Base-by-base conservation (phyloP, 208 protist genomes). In the Acanthamoeba castellanii region DNA sequence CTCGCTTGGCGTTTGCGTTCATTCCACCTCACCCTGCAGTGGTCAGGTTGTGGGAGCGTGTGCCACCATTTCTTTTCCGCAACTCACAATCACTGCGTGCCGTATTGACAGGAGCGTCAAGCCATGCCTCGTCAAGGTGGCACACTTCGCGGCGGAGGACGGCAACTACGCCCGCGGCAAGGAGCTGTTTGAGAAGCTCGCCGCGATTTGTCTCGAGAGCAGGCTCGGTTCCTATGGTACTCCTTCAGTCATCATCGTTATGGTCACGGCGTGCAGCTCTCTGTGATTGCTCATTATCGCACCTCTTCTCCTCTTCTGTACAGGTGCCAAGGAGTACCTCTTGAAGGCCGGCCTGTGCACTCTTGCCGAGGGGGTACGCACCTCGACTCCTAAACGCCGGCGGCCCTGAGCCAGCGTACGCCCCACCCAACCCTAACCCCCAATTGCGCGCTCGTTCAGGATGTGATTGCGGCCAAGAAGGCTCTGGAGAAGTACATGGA, bases 331-430 rank as follows among this genome's bases (percentile, higher is more conserved):
- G 70, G 70, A 78, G 34, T 78, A 78, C 34, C n/a, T 78, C 30
- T 78, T 78, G 70, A 78, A 78, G 70, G 70, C 70, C n/a, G 70
- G 70, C 2, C 37, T 78, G 32, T 78, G 70, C 70, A 78, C 70
- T 8, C 34, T 78, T 37, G 70, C 70, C 34, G 70, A 78, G 20
- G 70, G 70, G 70, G 66, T 74, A 74, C 32, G 66, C 32, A 22
- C 55, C 8, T 61, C 16, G 9, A 22, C 18, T 61, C 55, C 6
- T 4, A 22, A 52, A 52, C 11, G 47, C 11, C 7, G 47, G 4
- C 7, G 11, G 47, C 7, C 47, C 7, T 52, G 47, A 4, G 47
- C 11, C 11, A 11, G 47, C 11, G 7, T 4, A 14, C 11, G 47
- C 47, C 47, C 47, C 47, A n/a, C 47, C 16, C 55, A 4, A 61